Conservation (phyloP, 1,284 basidiomycete genomes). For the Microbotryum silenes-acaulis region DNA sequence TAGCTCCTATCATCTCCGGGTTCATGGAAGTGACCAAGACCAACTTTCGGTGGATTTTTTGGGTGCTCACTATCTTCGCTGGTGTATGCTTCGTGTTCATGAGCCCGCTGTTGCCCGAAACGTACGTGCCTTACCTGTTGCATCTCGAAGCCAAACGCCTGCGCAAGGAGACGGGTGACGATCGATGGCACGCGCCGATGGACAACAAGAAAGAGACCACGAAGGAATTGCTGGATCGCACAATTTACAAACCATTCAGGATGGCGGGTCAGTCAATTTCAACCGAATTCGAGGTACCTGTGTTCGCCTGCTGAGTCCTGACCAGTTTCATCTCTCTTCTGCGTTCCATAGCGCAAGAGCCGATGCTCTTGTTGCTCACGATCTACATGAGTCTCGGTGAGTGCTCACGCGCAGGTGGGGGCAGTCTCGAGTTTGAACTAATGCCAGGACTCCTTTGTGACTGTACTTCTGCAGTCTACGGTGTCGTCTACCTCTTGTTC, state of each 20-base stretch:
- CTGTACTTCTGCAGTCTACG: slow-evolving; percentile 7
- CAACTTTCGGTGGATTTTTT: slow-evolving; percentile 64
- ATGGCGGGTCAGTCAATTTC: slow-evolving; percentile 21
- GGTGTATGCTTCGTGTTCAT: slow-evolving; percentile 50
- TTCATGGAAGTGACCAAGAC: slow-evolving; percentile 46
- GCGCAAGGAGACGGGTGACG: slow-evolving; percentile 57
- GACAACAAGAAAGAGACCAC: slow-evolving; percentile 33
- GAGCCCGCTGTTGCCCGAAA: slow-evolving; percentile 51
- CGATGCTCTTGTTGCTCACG: slow-evolving; percentile 65
- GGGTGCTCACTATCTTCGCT: slow-evolving; percentile 54
- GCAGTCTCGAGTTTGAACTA: no score
- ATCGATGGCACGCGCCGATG: slow-evolving; percentile 51
- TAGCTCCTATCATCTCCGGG: slow-evolving; percentile 60
- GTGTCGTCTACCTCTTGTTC: slow-evolving; percentile 38
- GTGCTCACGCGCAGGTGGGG: no score
- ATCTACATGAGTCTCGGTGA: slow-evolving; percentile 14
- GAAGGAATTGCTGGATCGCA: slow-evolving; percentile 44
- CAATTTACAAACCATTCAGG: slow-evolving; percentile 55
- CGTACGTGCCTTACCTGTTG: slow-evolving; percentile 51
- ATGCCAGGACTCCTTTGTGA: no score
- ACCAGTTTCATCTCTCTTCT: no score
- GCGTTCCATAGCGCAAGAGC: slow-evolving; percentile 53
- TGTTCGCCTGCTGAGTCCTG: no score
- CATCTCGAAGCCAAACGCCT: slow-evolving; percentile 47
- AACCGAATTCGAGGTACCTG: slow-evolving; percentile 9